Evolutionary conservation across 2,329 filamentous ascomycete genomes (phyloP).

Genomic region (Akanthomyces uredinophilus): DNA sequence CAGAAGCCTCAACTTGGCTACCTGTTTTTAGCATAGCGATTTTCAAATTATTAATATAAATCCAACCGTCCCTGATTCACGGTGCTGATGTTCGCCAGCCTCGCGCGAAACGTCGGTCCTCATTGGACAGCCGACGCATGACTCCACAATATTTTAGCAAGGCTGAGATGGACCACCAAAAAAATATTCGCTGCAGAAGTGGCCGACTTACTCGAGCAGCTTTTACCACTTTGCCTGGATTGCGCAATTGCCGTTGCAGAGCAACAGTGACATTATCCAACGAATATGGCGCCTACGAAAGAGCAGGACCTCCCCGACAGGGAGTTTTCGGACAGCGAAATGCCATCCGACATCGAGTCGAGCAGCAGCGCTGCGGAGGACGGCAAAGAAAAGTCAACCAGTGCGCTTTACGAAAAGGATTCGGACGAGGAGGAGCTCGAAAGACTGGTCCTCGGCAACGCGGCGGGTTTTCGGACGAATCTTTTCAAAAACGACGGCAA

Average conservation of each 20-base stretch:
- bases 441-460: conserved; percentile 81
- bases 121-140: background rate
- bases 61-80: too few species aligned
- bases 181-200: conserved; percentile 26
- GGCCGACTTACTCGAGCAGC: conserved; percentile 19
- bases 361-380: conserved; percentile 27
- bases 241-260: conserved; percentile 15
- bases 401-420: conserved; percentile 58
- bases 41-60: background rate
- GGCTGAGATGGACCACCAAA: conserved; percentile 26
- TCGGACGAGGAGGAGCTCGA: conserved; percentile 81
- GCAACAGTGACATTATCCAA: conserved; percentile 16
- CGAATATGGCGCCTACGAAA: conserved; percentile 28
- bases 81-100: background rate
- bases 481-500: conserved; percentile 48
- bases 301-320: conserved; percentile 28
- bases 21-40: conserved; percentile 1
- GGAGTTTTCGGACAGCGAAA: conserved; percentile 23
- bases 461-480: conserved; percentile 71
- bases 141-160: conserved; percentile 20
- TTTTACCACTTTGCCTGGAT: conserved; percentile 6
- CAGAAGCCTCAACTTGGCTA: background rate
- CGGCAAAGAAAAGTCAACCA: conserved; percentile 17
- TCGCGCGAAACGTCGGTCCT: background rate
- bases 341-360: conserved; percentile 16